Evolutionary conservation across 1,284 basidiomycete species (phyloP), one percentile per base, ranked within the genome.

Genomic region (Peniophora sp.): DNA sequence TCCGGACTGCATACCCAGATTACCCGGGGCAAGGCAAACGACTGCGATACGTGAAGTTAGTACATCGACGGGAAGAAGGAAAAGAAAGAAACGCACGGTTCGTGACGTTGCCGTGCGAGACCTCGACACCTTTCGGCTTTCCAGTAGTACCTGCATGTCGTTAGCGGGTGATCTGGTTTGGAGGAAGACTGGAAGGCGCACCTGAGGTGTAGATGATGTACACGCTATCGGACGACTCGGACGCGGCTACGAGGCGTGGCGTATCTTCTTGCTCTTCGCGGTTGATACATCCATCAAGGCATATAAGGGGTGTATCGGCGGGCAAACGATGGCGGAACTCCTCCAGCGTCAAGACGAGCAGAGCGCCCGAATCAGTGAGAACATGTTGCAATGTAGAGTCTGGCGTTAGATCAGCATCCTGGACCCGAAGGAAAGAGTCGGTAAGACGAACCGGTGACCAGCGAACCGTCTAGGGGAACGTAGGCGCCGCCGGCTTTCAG

Each of bases 151-250:
- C 79, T 79, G 35, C 14, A 18, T 51, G 24, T 54, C 47, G 24
- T 24, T 23, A 42, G 48, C 44, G 39, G 32, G 51, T 24, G 20
- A 42, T 36, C 8, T 14, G 23, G 18, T 18, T 46, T 22, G 3
- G 49, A 44, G 43, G 27, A 23, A 22, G 32, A 15, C 37, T 36
- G 37, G 35, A 17, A 20, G 51, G 36, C 72, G 50, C 58, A 80
- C 79, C 79, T 46, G 77, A 79, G 8, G 78, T 81, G 58, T 81
- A 82, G 49, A 82, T 81, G 36, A 80, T 73, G 63, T 81, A 81
- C 11, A 71, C 73, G 37, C 72, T 73, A 56, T 78, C 72, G n/a
- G 64, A 60, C 6, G 71, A 58, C 32, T 62, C 65, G 3, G 69
- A 69, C 17, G 68, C 52, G 54, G 77, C 73, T 47, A 64, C 54